These are phyloP conservation scores for Cryptococcus hybrid DNA, from an alignment of 1,284 basidiomycete species.

Conservation along the genomic window DNA sequence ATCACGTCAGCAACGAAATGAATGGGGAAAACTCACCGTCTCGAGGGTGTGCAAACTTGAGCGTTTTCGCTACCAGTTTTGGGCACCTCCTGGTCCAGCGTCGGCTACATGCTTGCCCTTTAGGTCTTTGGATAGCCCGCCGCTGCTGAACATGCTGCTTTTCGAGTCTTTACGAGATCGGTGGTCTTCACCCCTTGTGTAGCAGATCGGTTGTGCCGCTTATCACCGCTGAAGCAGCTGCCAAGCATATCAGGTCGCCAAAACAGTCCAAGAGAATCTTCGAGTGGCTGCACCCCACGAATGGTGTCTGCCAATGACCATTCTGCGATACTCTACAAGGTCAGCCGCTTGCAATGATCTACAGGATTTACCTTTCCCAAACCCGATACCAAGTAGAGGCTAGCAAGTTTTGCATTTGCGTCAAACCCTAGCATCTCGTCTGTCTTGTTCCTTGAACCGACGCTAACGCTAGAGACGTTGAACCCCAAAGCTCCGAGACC, in stretches of 20 bases:
- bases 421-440: slow-evolving; percentile 38
- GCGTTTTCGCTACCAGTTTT: slow-evolving; percentile 79
- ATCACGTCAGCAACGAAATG: slow-evolving; percentile 32
- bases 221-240: slow-evolving; percentile 74
- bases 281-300: slow-evolving; percentile 75
- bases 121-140: slow-evolving; percentile 29
- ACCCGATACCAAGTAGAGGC: slow-evolving; percentile 54
- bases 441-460: slow-evolving; percentile 22
- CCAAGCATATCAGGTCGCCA: slow-evolving; percentile 94
- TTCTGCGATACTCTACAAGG: slow-evolving; percentile 19
- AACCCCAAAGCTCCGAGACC: neutral
- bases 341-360: slow-evolving; percentile 2
- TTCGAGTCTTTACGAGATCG: slow-evolving; percentile 28
- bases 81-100: slow-evolving; percentile 37
- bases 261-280: slow-evolving; percentile 85
- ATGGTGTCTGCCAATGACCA: slow-evolving; percentile 91
- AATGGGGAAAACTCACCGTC: slow-evolving; percentile 24
- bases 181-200: neutral
- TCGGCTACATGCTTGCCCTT: slow-evolving; percentile 55
- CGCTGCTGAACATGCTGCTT: slow-evolving; percentile 50
- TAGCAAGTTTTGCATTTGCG: slow-evolving; percentile 46
- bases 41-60: slow-evolving; percentile 63
- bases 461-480: slow-evolving; percentile 7
- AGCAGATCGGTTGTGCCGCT: neutral
- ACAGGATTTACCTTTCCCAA: slow-evolving; percentile 48